Evolutionary conservation across 768 basidiomycete genomes (phyloP).

Genomic region (Clathrus columnatus): DNA sequence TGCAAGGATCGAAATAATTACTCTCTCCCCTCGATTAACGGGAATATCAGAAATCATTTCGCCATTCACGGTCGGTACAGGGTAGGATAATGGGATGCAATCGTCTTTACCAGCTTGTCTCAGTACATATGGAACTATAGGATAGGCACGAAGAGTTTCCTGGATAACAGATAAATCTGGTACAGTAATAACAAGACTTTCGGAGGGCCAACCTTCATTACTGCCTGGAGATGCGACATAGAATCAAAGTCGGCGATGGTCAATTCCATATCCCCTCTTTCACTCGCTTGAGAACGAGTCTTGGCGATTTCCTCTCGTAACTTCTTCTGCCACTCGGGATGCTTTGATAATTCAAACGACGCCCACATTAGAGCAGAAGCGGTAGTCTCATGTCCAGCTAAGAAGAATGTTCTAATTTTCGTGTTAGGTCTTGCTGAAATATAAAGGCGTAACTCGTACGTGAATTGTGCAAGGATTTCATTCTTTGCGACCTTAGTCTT

Average conservation of each 20-base stretch:
- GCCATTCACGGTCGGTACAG: slow-evolving; percentile 5
- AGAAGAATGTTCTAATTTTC: slow-evolving; percentile 16
- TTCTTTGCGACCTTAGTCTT: slow-evolving; percentile 20
- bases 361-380: slow-evolving; percentile 26
- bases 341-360: slow-evolving; percentile 27
- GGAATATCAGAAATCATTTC: slow-evolving; percentile 17
- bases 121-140: slow-evolving; percentile 22
- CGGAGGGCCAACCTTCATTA: slow-evolving; percentile 22
- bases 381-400: slow-evolving; percentile 23
- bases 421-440: neutral
- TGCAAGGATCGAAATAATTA: slow-evolving; percentile 17
- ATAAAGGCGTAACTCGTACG: slow-evolving; percentile 14
- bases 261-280: slow-evolving; percentile 20
- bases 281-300: slow-evolving; percentile 16
- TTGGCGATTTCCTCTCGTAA: neutral
- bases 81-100: slow-evolving; percentile 1
- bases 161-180: neutral
- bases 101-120: slow-evolving; percentile 9
- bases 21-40: slow-evolving; percentile 22
- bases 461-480: slow-evolving; percentile 27
- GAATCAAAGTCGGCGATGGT: slow-evolving; percentile 24
- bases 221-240: slow-evolving; percentile 24
- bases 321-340: slow-evolving; percentile 1
- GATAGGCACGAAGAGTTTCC: slow-evolving; percentile 26
- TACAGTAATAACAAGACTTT: too few species aligned